Percentiles rank a stretch among this genome's conserved stretches.
Conservation (phyloP, 441 rosid species). For the Raphanus hybrid region DNA sequence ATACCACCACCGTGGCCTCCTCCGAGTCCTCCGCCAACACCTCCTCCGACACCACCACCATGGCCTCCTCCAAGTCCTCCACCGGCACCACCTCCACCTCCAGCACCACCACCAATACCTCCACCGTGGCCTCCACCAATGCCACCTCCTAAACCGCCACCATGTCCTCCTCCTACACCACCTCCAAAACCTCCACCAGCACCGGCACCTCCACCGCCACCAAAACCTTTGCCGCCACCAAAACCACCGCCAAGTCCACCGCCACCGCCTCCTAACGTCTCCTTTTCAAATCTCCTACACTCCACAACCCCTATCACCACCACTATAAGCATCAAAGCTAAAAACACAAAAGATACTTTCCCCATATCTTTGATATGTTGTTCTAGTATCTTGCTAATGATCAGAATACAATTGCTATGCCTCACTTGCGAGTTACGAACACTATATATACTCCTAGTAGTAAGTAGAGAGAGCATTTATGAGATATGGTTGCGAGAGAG, state of each 20-base stretch:
- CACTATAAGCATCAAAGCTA: conserved; percentile 45
- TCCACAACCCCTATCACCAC: conserved; percentile 52
- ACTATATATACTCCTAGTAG: background rate
- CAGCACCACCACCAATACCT: conserved; percentile 30
- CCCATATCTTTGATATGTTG: conserved; percentile 45
- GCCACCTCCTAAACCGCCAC: conserved; percentile 44
- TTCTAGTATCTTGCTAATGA: background rate
- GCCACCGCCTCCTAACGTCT: conserved; percentile 46
- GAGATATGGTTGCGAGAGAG: no score
- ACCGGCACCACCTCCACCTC: conserved; percentile 34
- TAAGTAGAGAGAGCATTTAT: no score
- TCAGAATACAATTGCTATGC: conserved; percentile 13
- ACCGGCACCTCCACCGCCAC: conserved; percentile 37
- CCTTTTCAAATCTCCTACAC: conserved; percentile 51
- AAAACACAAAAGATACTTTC: conserved; percentile 41
- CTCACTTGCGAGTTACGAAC: conserved; percentile 22
- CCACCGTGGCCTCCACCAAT: conserved; percentile 45
- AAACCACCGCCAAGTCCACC: conserved; percentile 49
- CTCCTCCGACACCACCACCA: conserved; percentile 33
- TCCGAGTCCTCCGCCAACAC: conserved; percentile 28
- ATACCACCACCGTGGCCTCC: conserved; percentile 24
- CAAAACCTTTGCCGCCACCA: conserved; percentile 46
- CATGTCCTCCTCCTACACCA: conserved; percentile 26
- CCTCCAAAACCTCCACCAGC: conserved; percentile 43
- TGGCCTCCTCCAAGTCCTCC: conserved; percentile 32